Conservation (phyloP, 768 basidiomycete genomes). For the Pisolithus microcarpus region DNA sequence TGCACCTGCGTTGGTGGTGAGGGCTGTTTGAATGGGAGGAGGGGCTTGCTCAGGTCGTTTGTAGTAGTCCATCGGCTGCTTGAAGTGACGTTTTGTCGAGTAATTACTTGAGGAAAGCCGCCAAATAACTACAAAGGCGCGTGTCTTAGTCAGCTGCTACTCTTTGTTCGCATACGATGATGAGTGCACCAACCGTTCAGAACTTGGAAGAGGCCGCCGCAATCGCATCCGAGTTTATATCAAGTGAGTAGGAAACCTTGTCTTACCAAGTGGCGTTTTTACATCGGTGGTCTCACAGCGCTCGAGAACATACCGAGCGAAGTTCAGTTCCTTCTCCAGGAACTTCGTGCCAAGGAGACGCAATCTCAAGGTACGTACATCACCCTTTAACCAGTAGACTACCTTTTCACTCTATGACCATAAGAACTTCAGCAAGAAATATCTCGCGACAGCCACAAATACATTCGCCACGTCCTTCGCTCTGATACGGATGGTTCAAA, state of each 20-base stretch:
- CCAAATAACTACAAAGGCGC: no score
- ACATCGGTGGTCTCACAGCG: conserved; percentile 21
- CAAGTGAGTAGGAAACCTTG: conserved; percentile 28
- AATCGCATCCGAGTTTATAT: conserved; percentile 43
- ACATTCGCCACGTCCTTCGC: conserved; percentile 37
- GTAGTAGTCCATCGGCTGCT: neutral
- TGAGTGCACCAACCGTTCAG: conserved; percentile 28
- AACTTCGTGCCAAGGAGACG: conserved; percentile 39
- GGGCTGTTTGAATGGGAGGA: neutral
- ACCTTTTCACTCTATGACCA: neutral
- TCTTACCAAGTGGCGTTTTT: neutral
- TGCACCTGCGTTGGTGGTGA: neutral
- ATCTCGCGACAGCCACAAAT: conserved; percentile 36
- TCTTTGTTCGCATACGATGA: neutral
- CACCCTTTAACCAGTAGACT: neutral
- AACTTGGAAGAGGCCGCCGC: conserved; percentile 43
- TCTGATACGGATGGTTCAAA: conserved; percentile 16
- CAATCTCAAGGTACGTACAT: conserved; percentile 34
- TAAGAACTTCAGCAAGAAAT: conserved; percentile 40
- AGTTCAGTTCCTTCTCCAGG: conserved; percentile 40
- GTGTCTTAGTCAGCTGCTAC: neutral
- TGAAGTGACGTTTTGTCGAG: no score
- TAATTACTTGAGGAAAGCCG: no score
- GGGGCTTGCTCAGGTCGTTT: neutral
- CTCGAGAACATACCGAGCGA: conserved; percentile 46